Evolutionary conservation across 495 filamentous ascomycete species (phyloP), one percentile per base, ranked within the genome.

Genomic region (Aspergillus egyptiacus): DNA sequence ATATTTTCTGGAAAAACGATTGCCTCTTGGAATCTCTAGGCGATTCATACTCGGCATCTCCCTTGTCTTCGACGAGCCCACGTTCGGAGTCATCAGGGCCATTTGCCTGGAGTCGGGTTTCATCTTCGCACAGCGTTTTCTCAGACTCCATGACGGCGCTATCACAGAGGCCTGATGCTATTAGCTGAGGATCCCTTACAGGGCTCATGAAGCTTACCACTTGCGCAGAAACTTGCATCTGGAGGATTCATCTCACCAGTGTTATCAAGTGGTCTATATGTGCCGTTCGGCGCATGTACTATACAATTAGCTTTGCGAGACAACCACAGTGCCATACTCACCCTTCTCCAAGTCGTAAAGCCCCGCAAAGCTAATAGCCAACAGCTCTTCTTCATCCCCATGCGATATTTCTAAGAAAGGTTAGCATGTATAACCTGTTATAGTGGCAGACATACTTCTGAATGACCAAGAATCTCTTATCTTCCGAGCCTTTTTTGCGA

Each of bases 341-440:
- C 63, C 60, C 54, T 53, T 50, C 47, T 67, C 63, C 28, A 67
- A 32, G 31, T 67, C 61, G 40, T 64, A 63, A 20, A 61, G 19
- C n/a, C 57, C 55, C 20, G 61, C 52, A 54, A 67, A 67, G 24
- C 59, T 59, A 20, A 67, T 58, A 1, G 63, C 63, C 9, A 67
- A 34, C 11, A 67, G 37, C 46, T 67, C 63, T 35, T 63, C 59
- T 40, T 67, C 63, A 30, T 66, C 63, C 19, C 60, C 37, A 18
- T 61, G 61, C 8, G 56, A 58, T 7, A 58, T 24, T 32, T 62
- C 60, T 66, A 6, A 18, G 5, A n/a, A 22, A 5, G 32, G 31
- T 63, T 34, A 61, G 51, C 22, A 2, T 2, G 1, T 10, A 0
- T 11, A 14, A 5, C 1, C 25, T 6, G 1, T 28, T 28, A 31